Base-by-base conservation (phyloP, 2,329 filamentous ascomycete species). In the Colletotrichum chrysophilum region DNA sequence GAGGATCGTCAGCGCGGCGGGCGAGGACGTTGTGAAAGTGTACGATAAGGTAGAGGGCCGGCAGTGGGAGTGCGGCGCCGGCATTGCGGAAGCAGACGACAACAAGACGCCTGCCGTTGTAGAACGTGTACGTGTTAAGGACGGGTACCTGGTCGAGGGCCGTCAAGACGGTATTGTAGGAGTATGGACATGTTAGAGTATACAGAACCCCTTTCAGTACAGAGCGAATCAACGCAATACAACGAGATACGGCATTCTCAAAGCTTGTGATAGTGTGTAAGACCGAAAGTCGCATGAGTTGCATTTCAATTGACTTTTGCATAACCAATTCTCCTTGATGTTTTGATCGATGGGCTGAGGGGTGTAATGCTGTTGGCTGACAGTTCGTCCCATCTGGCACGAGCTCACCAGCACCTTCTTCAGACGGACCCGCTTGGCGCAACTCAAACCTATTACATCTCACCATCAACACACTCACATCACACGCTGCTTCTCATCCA, bases 21-120 rank as follows among this genome's bases (percentile, higher is more conserved):
- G 96, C 56, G 97, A 98, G 84, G 93, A 96, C 81, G 95, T 98
- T 28, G 96, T 97, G 80, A 99, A 99, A 87, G 94, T 99, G 75
- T 99, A 98, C 86, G 97, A 99, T 87, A 98, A 98, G 89, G 93
- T 95, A 4, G 97, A 99, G 83, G 96, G 96, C 55, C 89, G 95
- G 76, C 97, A 98, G 85, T 99, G 97, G 97, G 95, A 98, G 84
- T 98, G 96, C 85, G 97, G 97, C 69, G 93, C 95, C 4, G 96
- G 96, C 43, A 92, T 94, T 64, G 90, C 89, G 4, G 93, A 93
- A 75, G 91, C 92, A 24, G 92, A 94, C 68, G 90, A 92, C 72
- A 91, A 90, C 14, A 92, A 91, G 79, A 89, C 87, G 71, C 90
- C 93, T 8, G 90, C 93, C 16, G 89, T 93, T 72, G 93, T 99